Base-by-base conservation (phyloP, 352 stramenopile genomes). In the Globisporangium irregulare region DNA sequence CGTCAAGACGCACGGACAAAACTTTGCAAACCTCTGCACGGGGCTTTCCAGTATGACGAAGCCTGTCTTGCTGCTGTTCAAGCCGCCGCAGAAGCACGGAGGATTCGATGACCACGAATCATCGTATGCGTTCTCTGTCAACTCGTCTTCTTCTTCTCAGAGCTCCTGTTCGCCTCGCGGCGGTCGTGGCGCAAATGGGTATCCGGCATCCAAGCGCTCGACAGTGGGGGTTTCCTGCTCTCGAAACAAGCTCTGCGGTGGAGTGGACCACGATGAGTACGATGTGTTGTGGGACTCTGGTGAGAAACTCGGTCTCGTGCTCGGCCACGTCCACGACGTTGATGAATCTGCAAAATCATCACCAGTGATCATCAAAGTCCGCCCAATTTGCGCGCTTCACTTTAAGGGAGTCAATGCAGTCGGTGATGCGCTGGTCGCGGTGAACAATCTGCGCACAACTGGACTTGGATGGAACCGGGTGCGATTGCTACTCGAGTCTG, bases 11-110 rank as follows among this genome's bases (percentile, higher is more conserved):
- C 69, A 75, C 15, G 63, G 66, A 6, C 54, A 43, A 3, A 29
- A 36, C 27, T 75, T 92, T n/a, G 29, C 73, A n/a, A 66, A 75
- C 15, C 32, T 88, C 18, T 76, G 73, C 32, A 43, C 56, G 22
- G 67, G 85, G 10, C 71, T 92, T 5, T 53, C 72, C 25, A 68
- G 12, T 2, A 64, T 77, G 14, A 48, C 62, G 22, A 92, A 92
- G 58, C 84, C 84, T 1, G 62, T 87, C 4, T 61, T 74, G 57
- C 70, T 92, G 53, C 50, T 82, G 8, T 92, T 92, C 60, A 65
- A 72, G n/a, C 56, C 77, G 9, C 73, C 72, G 6, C 29, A 66
- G 10, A 34, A 53, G 4, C 67, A 62, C 18, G 74, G 66, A 1
- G 74, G 66, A 1, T 59, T 76, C 24, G 73, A 59, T 10, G 67